Base-by-base conservation (phyloP, 1,284 basidiomycete species). In the Bondarzewia mesenterica region DNA sequence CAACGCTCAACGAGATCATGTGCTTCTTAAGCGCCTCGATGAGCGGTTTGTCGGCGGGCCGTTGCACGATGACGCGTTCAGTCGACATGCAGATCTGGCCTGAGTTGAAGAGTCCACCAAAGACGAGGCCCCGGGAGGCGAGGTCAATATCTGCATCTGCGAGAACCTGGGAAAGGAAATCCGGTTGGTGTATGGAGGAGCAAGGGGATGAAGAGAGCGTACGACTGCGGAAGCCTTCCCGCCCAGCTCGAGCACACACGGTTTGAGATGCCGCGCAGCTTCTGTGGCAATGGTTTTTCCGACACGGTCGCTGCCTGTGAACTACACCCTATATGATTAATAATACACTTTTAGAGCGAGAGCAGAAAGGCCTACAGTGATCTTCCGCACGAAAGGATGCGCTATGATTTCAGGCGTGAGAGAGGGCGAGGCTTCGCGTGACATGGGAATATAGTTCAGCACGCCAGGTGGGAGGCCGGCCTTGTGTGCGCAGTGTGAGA, bases 81-180 rank as follows among this genome's bases (percentile, higher is more conserved):
- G 80, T 78, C 1, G 80, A 79, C 80, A 85, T 85, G 67, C 84
- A 86, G 44, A 86, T 70, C 66, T 86, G 73, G 2, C 83, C 83
- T 3, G 77, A 80, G 62, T 82, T 74, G 22, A 78, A 56, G 56
- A 85, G 72, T 1, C 77, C 75, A 8, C 78, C 81, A 38, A 69
- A 75, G n/a, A 77, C 67, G 55, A 85, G 75, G 40, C 67, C 64
- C 36, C 67, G 67, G 0, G 82, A 77, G 0, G 82, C 82, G n/a
- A 76, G 65, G 5, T 71, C 60, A 18, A 85, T 61, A 57, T 85
- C 72, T 1, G 85, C 85, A 50, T 82, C 80, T 14, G 77, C 68
- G 4, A 84, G 65, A 1, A 87, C 71, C 75, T 77, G 37, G 10
- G 7, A 10, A 10, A 16, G 18, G 18, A 3, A 21, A 5, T 14